Evolutionary conservation across 2,329 filamentous ascomycete species (phyloP).

Genomic region (Curvularia spicifera): DNA sequence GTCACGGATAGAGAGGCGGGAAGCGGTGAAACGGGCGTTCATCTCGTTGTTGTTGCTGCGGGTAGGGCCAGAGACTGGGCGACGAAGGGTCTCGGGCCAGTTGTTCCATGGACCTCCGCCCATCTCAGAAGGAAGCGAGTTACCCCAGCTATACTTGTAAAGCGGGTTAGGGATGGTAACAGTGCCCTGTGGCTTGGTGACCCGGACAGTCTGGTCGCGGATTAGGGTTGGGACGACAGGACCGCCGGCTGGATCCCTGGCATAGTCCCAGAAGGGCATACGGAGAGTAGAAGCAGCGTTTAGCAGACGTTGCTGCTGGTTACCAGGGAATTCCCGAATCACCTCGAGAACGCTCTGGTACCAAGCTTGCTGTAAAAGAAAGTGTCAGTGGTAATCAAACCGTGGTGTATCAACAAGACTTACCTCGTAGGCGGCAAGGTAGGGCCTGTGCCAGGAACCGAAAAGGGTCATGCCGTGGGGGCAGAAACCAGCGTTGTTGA

Average conservation of each 20-base stretch:
- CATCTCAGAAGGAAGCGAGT: constrained; percentile 63
- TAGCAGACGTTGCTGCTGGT: constrained; percentile 49
- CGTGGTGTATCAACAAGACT: constrained; percentile 4
- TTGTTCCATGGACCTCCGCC: constrained; percentile 45
- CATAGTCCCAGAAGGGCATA: constrained; percentile 59
- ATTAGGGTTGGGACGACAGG: constrained; percentile 44
- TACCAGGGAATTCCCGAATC: constrained; percentile 51
- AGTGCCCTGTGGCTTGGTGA: constrained; percentile 52
- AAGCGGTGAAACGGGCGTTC: constrained; percentile 35
- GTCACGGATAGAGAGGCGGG: constrained; percentile 44
- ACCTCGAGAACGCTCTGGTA: constrained; percentile 51
- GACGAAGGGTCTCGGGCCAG: constrained; percentile 42
- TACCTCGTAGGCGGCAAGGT: constrained; percentile 69
- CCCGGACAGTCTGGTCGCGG: constrained; percentile 51
- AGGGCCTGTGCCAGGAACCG: constrained; percentile 83
- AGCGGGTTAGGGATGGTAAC: constrained; percentile 54
- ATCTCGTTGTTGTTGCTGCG: constrained; percentile 50
- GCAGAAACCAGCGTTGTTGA: constrained; percentile 73
- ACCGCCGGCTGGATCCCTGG: constrained; percentile 44
- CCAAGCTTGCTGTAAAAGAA: constrained; percentile 49
- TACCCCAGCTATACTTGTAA: constrained; percentile 53
- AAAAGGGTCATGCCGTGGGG: constrained; percentile 78
- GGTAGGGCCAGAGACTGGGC: constrained; percentile 41
- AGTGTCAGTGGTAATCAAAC: neutral
- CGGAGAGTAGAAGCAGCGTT: constrained; percentile 51